A percentile compares a stretch with the other conserved stretches of the same genome.
phyloP scores from a whole-genome alignment of 345 rosid species.

The Erodium maritimum region DNA sequence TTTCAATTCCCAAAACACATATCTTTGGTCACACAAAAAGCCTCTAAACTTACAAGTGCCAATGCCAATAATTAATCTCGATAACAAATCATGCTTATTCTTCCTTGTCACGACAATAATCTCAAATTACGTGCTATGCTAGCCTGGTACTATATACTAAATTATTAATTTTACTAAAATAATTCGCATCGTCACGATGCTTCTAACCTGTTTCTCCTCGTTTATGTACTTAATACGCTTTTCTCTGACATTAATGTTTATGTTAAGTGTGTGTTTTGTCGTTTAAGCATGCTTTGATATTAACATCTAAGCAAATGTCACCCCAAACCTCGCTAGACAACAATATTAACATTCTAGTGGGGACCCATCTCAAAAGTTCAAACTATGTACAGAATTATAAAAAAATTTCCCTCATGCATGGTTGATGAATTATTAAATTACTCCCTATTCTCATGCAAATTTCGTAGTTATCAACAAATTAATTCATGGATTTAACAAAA shows the following conservation, averaged over 20 bases:
- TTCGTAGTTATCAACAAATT: not conserved
- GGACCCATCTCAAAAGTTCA: constrained; percentile 2
- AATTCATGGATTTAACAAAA: not conserved
- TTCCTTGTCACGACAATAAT: constrained; percentile 12
- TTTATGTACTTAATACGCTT: constrained; percentile 1
- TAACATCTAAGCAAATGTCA: constrained; percentile 24
- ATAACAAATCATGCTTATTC: constrained; percentile 11
- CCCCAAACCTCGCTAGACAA: constrained; percentile 23
- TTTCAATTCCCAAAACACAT: constrained; percentile 3
- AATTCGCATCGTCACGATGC: not conserved
- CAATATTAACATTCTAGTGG: constrained; percentile 34
- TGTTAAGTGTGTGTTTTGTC: constrained; percentile 19
- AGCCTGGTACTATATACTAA: not conserved
- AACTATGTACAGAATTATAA: not conserved
- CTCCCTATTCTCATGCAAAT: not conserved
- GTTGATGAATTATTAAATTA: too few relatives aligned
- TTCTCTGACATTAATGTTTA: constrained; percentile 10
- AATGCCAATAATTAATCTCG: not conserved
- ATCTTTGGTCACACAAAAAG: not conserved
- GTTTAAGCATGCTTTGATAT: constrained; percentile 22
- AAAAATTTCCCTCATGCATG: too few relatives aligned
- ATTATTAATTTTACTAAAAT: not conserved
- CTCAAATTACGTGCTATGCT: constrained; percentile 7
- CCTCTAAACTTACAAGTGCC: not conserved
- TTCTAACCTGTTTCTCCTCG: not conserved